Percentiles rank a stretch among this genome's conserved stretches.
These are phyloP conservation scores for Cotoneaster glaucophyllus DNA, from an alignment of 306 rosid species.

Conservation along the genomic window DNA sequence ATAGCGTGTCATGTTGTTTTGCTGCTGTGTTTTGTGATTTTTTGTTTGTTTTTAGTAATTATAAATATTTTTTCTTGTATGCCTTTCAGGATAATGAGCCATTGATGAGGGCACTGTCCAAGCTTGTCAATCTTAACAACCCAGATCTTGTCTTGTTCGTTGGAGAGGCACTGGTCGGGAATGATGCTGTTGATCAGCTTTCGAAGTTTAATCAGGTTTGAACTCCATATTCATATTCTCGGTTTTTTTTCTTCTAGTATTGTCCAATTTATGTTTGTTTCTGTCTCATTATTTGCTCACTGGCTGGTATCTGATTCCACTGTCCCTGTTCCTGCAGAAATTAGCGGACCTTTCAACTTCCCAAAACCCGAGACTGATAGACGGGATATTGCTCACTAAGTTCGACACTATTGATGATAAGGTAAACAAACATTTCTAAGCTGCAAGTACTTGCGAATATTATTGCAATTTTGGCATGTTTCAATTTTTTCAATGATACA, in stretches of 20 bases:
- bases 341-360: conserved; percentile 78
- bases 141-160: conserved; percentile 96
- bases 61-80: background rate
- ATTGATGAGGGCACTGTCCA: conserved; percentile 93
- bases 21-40: background rate
- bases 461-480: background rate
- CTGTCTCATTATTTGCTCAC: background rate
- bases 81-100: conserved; percentile 87
- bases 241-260: background rate
- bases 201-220: conserved; percentile 90
- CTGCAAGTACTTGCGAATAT: background rate
- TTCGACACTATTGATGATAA: conserved; percentile 95
- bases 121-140: conserved; percentile 78
- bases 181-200: conserved; percentile 98
- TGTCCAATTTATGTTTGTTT: background rate
- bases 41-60: background rate
- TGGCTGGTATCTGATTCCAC: conserved; percentile 1
- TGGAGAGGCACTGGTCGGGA: conserved; percentile 98
- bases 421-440: conserved; percentile 30
- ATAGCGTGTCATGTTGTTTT: background rate
- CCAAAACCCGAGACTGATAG: conserved; percentile 63
- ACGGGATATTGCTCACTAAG: conserved; percentile 95
- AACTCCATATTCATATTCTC: background rate
- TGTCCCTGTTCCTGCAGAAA: conserved; percentile 49
- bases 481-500: background rate